These are phyloP conservation scores for Tolypocladium capitatum DNA, from an alignment of 2,329 filamentous ascomycete genomes.

Conservation along the genomic window DNA sequence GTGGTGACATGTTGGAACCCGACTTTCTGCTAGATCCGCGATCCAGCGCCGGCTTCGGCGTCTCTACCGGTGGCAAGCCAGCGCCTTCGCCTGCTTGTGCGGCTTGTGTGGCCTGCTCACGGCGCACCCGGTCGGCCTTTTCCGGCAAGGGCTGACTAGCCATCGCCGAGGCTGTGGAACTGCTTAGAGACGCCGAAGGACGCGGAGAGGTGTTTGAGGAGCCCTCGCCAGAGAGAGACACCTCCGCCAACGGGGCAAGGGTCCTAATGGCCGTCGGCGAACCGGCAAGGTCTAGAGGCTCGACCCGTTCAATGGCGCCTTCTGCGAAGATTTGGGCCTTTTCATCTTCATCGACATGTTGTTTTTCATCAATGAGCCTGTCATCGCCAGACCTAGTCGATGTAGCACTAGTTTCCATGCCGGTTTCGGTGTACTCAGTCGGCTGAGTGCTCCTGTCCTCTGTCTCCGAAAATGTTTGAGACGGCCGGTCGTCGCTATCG, in stretches of 20 bases:
- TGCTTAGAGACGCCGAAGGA: constrained; percentile 11
- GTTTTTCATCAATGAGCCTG: constrained; percentile 9
- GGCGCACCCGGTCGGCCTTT: constrained; percentile 37
- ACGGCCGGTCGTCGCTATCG: constrained; percentile 33
- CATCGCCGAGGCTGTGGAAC: constrained; percentile 6
- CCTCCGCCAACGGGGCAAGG: constrained; percentile 1
- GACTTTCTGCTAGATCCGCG: constrained; percentile 29
- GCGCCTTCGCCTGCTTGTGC: constrained; percentile 9
- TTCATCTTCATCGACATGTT: constrained; percentile 13
- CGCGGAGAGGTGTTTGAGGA: constrained; percentile 4
- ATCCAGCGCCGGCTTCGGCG: constrained; percentile 16
- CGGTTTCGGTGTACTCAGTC: constrained; percentile 24
- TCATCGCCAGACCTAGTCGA: constrained; percentile 10
- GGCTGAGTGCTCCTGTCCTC: constrained; percentile 34
- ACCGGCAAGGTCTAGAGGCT: constrained; percentile 35
- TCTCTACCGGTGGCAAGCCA: constrained; percentile 5
- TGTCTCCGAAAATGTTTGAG: constrained; percentile 30
- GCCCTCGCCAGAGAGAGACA: neutral
- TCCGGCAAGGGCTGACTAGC: constrained; percentile 23
- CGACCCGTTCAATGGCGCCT: constrained; percentile 30
- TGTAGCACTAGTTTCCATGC: constrained; percentile 17
- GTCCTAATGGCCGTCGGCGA: constrained; percentile 16
- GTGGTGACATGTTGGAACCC: constrained; percentile 33
- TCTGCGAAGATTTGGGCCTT: constrained; percentile 18
- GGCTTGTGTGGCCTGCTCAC: constrained; percentile 25